These are phyloP conservation scores for Colletotrichum lupini DNA, from an alignment of 2,329 filamentous ascomycete genomes.

Conservation along the genomic window DNA sequence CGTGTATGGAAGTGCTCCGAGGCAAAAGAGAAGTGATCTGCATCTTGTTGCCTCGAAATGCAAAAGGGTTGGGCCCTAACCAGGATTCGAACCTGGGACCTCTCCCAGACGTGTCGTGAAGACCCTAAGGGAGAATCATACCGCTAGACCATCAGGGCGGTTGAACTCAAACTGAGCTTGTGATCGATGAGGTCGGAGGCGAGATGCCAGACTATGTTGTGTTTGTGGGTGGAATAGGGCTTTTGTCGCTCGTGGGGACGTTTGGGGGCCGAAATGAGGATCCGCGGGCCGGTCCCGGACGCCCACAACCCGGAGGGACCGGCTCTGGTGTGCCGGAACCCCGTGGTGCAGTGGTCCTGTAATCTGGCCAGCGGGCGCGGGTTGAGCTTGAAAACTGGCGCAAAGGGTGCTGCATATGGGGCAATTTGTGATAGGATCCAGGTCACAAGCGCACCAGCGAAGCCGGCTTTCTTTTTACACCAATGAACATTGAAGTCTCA, in stretches of 20 bases:
- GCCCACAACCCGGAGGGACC: not conserved
- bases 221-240: not conserved
- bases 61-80: slow-evolving; percentile 1
- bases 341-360: not conserved
- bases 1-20: no score
- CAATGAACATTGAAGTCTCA: not conserved
- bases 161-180: not conserved
- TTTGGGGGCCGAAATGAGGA: not conserved
- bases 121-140: slow-evolving; percentile 19
- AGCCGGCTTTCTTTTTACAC: not conserved
- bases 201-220: not conserved
- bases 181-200: accelerated
- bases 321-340: not conserved
- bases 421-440: not conserved
- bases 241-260: not conserved
- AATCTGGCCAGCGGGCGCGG: not conserved
- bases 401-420: not conserved
- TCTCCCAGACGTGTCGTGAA: not conserved
- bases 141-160: slow-evolving; percentile 23
- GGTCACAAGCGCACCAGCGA: not conserved
- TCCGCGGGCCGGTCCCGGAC: not conserved
- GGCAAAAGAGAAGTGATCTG: no score
- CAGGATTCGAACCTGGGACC: slow-evolving; percentile 20
- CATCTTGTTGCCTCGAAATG: not conserved
- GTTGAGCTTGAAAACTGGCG: not conserved